These are phyloP conservation scores for Pseudonitzschia pungens DNA, from an alignment of 108 stramenopile genomes.

Conservation along the genomic window DNA sequence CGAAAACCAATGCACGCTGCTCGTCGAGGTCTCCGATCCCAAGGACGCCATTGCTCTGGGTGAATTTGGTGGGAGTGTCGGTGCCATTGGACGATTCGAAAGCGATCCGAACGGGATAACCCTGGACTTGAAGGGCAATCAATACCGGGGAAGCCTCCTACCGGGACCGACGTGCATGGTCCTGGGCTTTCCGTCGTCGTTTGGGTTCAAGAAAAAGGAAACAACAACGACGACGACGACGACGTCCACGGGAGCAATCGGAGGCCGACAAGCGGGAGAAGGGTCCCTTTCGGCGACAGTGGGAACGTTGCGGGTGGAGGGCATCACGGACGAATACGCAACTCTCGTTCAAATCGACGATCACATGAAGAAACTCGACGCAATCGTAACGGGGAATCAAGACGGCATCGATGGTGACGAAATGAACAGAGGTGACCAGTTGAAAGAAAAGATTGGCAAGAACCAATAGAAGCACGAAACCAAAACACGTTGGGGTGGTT, in stretches of 20 bases:
- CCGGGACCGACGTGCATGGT: slow-evolving; percentile 79
- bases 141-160: slow-evolving; percentile 70
- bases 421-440: background rate
- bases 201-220: slow-evolving; percentile 20
- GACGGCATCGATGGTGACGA: background rate
- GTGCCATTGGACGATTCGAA: slow-evolving; percentile 85
- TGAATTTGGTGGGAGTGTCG: slow-evolving; percentile 69
- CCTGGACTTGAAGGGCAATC: slow-evolving; percentile 76
- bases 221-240: background rate
- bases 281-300: background rate
- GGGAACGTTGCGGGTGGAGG: slow-evolving; percentile 54
- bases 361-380: slow-evolving; percentile 70
- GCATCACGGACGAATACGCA: slow-evolving; percentile 76
- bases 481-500: too few species aligned
- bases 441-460: background rate
- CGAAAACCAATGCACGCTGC: slow-evolving; percentile 46
- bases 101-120: slow-evolving; percentile 42
- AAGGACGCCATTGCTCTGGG: slow-evolving; percentile 47
- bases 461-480: background rate
- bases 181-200: slow-evolving; percentile 26
- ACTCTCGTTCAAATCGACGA: slow-evolving; percentile 55
- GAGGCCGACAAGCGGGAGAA: slow-evolving; percentile 1
- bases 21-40: slow-evolving; percentile 62
- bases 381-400: slow-evolving; percentile 48
- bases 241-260: slow-evolving; percentile 14